A percentile compares a stretch with the other conserved stretches of the same genome.
These are phyloP conservation scores for Buddleja alternifolia DNA, from an alignment of 257 asterid genomes.

Conservation along the genomic window DNA sequence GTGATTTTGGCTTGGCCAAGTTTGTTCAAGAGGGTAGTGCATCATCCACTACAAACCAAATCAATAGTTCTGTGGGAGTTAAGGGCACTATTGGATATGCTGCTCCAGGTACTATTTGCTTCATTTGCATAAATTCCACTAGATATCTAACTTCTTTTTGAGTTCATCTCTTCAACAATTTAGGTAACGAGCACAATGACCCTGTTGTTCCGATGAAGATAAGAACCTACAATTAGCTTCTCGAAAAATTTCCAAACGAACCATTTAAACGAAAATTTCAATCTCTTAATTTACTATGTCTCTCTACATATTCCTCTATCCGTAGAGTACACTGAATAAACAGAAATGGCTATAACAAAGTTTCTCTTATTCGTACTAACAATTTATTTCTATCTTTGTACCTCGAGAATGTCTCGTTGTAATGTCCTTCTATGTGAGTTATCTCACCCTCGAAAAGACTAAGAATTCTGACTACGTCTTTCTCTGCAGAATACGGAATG, in stretches of 20 bases:
- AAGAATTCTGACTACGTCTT: background rate
- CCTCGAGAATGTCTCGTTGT: no score
- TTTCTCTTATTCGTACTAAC: no score
- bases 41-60: background rate
- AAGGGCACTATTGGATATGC: conserved; percentile 50
- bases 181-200: background rate
- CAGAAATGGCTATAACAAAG: no score
- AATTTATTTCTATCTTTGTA: no score
- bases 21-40: conserved; percentile 20
- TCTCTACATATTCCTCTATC: no score
- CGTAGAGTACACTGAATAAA: no score
- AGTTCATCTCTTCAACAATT: background rate
- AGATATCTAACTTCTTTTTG: background rate
- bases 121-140: no score
- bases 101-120: conserved; percentile 45
- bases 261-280: no score
- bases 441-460: background rate
- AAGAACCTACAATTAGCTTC: no score
- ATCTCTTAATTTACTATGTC: no score
- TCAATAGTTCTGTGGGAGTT: conserved; percentile 21
- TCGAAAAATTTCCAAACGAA: no score
- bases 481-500: conserved; percentile 37
- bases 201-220: no score
- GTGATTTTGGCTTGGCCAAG: conserved; percentile 43
- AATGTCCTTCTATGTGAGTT: background rate